These are phyloP conservation scores for Saposhnikovia divaricata DNA, from an alignment of 129 eudicot species.

Conservation along the genomic window DNA sequence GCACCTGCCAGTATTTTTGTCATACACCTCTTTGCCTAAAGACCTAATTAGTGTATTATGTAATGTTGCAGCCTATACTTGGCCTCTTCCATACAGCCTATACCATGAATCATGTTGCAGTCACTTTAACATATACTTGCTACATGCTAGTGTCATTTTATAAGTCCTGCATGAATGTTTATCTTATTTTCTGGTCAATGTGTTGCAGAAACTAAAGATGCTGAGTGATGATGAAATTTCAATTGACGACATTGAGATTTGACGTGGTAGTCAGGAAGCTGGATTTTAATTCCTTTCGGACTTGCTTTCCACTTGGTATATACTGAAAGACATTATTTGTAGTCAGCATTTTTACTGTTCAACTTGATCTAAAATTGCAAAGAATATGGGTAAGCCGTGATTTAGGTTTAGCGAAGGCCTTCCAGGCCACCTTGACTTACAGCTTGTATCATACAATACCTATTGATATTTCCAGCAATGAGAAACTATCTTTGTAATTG, in stretches of 20 bases:
- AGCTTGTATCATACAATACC: background rate
- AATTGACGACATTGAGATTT: constrained; percentile 64
- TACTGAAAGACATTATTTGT: background rate
- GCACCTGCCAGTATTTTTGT: background rate
- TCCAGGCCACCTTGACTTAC: background rate
- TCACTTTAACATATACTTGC: too few species aligned
- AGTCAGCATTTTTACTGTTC: background rate
- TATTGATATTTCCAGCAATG: background rate
- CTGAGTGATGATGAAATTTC: constrained; percentile 55
- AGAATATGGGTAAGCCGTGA: background rate
- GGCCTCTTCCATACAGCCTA: constrained; percentile 70
- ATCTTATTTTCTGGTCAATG: background rate
- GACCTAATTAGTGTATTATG: background rate
- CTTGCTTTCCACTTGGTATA: constrained; percentile 19
- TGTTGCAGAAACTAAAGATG: constrained; percentile 66
- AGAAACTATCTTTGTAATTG: background rate
- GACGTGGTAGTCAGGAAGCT: constrained; percentile 8
- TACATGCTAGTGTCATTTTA: background rate
- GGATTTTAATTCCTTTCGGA: constrained; percentile 12
- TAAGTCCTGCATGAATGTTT: background rate
- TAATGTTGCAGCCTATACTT: constrained; percentile 60
- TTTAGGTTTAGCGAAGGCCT: background rate
- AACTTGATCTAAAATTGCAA: background rate
- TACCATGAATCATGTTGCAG: too few species aligned
- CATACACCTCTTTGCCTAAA: background rate